Base-by-base conservation (phyloP, 1,284 basidiomycete genomes). In the Ganoderma boninense region DNA sequence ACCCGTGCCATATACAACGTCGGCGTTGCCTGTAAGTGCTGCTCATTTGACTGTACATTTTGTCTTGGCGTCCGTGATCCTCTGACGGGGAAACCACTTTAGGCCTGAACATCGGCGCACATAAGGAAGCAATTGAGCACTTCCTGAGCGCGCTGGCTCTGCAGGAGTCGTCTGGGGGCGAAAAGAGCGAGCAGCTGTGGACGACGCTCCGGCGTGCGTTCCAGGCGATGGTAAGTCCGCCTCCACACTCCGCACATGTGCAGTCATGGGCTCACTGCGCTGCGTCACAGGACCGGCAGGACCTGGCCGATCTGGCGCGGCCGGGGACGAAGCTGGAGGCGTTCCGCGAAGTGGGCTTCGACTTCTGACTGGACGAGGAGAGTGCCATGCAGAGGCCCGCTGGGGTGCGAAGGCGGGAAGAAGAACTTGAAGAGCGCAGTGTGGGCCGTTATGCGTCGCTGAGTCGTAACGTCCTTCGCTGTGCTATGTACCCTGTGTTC, bases 1-100 rank as follows among this genome's bases (percentile, higher is more conserved):
- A 99, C 98, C 0, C 90, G 98, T 14, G 98, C 97, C 7, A 97
- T 99, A 46, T 99, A 98, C 81, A 99, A 99, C 79, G 94, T 99
- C 44, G 97, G 96, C 46, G 97, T 99, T 32, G 96, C 97, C 26
- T 99, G 97, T 95, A 77, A 77, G 89, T 86, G 18, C 26, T n/a
- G 20, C 43, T 43, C 44, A 26, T 32, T 42, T 43, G 62, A 54
- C 14, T n/a, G n/a, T 42, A n/a, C 46, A 29, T 2, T 2, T 26
- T 11, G 29, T 61, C 68, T 62, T 43, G 61, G 46, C 20, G 8
- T 38, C 14, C 10, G 13, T 20, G 2, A 23, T 42, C 54, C 40
- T 18, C 64, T 70, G 26, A 44, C 32, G 29, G 20, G 20, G 1
- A 29, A 20, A 4, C 23, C 66, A 23, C 57, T 35, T 7, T 61